Base-by-base conservation (phyloP, 352 stramenopile genomes). In the Phytophthora agathidicida region DNA sequence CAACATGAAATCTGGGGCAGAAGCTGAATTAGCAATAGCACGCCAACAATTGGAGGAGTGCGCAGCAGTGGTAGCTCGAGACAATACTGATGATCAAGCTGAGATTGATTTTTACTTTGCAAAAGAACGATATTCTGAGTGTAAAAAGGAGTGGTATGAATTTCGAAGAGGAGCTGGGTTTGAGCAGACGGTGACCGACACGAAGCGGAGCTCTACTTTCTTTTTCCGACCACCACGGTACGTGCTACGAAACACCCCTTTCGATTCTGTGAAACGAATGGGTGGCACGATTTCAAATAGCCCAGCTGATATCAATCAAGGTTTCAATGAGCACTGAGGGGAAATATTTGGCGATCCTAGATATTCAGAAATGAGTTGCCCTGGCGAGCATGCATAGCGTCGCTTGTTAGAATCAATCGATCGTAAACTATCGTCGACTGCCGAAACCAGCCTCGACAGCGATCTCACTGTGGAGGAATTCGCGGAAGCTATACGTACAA, bases 201-300 rank as follows among this genome's bases (percentile, higher is more conserved):
- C 24, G 5, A 26, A 56, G 11, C 16, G 23, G 7, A 39, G 26
- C 10, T 56, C 36, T 5, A 13, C n/a, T 5, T 16, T 19, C 9
- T 56, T 56, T 24, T 56, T 56, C 27, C 48, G 48, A 3, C 5
- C 24, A 1, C 48, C 48, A 23, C 24, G 48, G 14, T 47, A 32
- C 23, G 35, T 22, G n/a, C 26, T 56, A 5, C 48, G 48, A 0
- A 10, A 37, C 8, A 56, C 48, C 1, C 48, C 36, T 1, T 42
- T 56, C 9, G 8, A 35, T 22, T 38, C 48, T 9, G 20, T 56
- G 17, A 27, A 19, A 13, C 26, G 20, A 13, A 7, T 2, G 1
- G 35, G 39, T 33, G 48, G 36, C 5, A 39, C 36, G 0, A 26
- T 47, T 5, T 56, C 48, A 16, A 30, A 3, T 13, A 36, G 47